A percentile compares a stretch with the other conserved stretches of the same genome.
Conservation (phyloP, 192 early-diverging fungal species). For the Coemansia sp. region DNA sequence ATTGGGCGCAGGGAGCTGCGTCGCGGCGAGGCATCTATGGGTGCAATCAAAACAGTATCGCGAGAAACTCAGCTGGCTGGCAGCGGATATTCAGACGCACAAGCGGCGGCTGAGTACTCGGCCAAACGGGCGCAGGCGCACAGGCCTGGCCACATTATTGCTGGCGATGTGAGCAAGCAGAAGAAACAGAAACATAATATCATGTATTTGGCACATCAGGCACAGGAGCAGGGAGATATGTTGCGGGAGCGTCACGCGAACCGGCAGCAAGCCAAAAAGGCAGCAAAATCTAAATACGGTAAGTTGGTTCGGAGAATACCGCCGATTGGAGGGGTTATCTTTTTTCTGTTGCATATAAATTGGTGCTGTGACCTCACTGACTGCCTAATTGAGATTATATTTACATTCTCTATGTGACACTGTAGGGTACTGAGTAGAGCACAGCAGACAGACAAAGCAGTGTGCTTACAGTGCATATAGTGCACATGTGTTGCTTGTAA, state of each 20-base stretch:
- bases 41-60: slow-evolving; percentile 15
- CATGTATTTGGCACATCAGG: slow-evolving; percentile 73
- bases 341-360: neutral
- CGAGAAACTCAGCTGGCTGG: slow-evolving; percentile 24
- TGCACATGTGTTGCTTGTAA: slow-evolving; percentile 3
- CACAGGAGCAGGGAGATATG: slow-evolving; percentile 64
- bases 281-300: slow-evolving; percentile 69
- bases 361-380: neutral
- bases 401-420: neutral
- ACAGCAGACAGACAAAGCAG: neutral
- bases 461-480: slow-evolving; percentile 1
- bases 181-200: slow-evolving; percentile 78
- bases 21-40: slow-evolving; percentile 23
- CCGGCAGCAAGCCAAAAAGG: slow-evolving; percentile 62
- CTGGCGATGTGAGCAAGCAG: slow-evolving; percentile 31
- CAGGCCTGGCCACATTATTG: slow-evolving; percentile 26
- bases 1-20: slow-evolving; percentile 37
- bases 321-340: neutral
- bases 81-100: slow-evolving; percentile 38
- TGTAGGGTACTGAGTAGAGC: slow-evolving; percentile 10
- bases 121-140: slow-evolving; percentile 19
- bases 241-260: slow-evolving; percentile 64
- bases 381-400: slow-evolving; percentile 2
- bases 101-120: slow-evolving; percentile 21
- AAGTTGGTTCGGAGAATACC: slow-evolving; percentile 10